Conservation (phyloP, 78 protist species). For the Planoprotostelium fungivorum region DNA sequence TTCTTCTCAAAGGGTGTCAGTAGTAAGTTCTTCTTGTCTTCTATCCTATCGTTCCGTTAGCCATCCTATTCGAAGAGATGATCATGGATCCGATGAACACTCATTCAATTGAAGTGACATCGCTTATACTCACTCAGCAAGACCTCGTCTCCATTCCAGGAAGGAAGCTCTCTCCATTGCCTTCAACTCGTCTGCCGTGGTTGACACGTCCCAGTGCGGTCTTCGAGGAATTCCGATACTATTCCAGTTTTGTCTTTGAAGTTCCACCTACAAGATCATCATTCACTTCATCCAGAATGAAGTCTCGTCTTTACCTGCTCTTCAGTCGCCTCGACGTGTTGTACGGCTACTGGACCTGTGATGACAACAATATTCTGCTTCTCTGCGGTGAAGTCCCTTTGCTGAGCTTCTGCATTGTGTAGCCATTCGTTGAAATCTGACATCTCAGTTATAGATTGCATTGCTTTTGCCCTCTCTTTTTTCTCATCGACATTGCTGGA, state of each 20-base stretch:
- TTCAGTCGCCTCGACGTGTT: slow-evolving; percentile 31
- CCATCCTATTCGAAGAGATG: neutral
- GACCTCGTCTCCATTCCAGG: slow-evolving; percentile 86
- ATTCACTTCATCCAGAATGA: slow-evolving; percentile 9
- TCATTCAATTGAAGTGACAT: neutral
- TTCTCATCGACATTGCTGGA: neutral
- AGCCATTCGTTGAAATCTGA: neutral
- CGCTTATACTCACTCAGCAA: slow-evolving; percentile 56
- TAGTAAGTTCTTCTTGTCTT: slow-evolving; percentile 53
- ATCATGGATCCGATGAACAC: neutral
- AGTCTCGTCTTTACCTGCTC: slow-evolving; percentile 24
- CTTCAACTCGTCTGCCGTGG: slow-evolving; percentile 64
- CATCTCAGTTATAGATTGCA: neutral
- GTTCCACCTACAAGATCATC: neutral
- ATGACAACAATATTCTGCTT: slow-evolving; percentile 60
- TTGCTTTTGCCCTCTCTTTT: neutral
- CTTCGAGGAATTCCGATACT: slow-evolving; percentile 75
- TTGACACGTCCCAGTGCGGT: slow-evolving; percentile 75
- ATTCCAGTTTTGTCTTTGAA: slow-evolving; percentile 2
- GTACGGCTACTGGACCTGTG: slow-evolving; percentile 12
- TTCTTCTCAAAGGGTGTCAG: slow-evolving; percentile 97
- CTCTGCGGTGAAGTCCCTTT: slow-evolving; percentile 51
- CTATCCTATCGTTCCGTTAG: slow-evolving; percentile 25
- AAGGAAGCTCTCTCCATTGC: slow-evolving; percentile 67
- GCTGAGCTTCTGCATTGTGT: slow-evolving; percentile 22